phyloP scores from a whole-genome alignment of 805 yeast species.

The Komagataella phaffii region DNA sequence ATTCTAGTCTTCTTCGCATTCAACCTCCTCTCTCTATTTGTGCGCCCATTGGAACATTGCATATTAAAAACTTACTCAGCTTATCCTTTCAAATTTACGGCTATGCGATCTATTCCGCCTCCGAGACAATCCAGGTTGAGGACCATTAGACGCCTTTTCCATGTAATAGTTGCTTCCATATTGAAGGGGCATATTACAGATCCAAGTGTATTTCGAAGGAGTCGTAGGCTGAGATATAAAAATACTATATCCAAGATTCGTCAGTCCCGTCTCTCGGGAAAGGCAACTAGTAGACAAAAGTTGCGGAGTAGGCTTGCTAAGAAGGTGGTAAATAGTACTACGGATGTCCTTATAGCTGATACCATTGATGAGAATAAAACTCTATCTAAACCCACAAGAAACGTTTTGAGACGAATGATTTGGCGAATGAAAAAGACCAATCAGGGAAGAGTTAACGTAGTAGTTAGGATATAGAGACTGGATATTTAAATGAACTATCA shows the following conservation, averaged over 20 bases:
- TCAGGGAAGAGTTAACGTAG: background rate
- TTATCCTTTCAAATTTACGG: background rate
- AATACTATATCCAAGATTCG: slow-evolving; percentile 14
- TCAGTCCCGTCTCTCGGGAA: slow-evolving; percentile 14
- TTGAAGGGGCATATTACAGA: slow-evolving; percentile 21
- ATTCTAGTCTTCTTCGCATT: background rate
- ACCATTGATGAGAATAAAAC: background rate
- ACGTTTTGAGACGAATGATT: background rate
- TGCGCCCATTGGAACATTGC: background rate
- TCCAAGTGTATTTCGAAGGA: slow-evolving; percentile 15
- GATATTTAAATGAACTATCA: too few species aligned
- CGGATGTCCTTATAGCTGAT: background rate
- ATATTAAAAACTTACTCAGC: background rate
- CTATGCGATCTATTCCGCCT: slow-evolving; percentile 22
- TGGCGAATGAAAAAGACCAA: background rate
- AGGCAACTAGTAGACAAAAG: slow-evolving; percentile 3
- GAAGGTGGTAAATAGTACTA: background rate
- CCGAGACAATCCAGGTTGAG: slow-evolving; percentile 20
- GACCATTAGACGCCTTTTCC: slow-evolving; percentile 17
- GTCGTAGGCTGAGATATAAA: background rate
- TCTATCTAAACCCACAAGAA: background rate
- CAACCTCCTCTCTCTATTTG: background rate
- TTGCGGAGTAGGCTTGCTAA: slow-evolving; percentile 1
- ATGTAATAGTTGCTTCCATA: slow-evolving; percentile 16
- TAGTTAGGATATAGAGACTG: background rate